Conservation (phyloP, 495 filamentous ascomycete genomes). For the Aspergillus taichungensis region DNA sequence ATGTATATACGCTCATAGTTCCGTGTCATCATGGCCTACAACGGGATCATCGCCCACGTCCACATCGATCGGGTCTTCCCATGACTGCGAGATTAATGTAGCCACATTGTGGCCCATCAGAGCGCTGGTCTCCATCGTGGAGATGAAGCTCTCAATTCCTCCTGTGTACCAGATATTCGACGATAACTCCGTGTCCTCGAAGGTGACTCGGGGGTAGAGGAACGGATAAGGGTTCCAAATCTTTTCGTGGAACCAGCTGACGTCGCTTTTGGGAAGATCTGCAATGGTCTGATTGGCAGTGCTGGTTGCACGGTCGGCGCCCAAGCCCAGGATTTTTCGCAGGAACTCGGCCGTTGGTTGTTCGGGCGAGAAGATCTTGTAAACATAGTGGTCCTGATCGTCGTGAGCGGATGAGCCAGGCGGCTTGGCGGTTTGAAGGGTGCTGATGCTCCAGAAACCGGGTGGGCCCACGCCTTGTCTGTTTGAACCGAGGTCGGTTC, state of each 20-base stretch:
- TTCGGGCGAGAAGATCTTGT: slow-evolving; percentile 90
- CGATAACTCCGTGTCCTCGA: slow-evolving; percentile 68
- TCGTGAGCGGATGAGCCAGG: slow-evolving; percentile 34
- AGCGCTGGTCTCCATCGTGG: slow-evolving; percentile 95
- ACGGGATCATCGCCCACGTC: slow-evolving; percentile 3
- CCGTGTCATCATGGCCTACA: slow-evolving; percentile 2
- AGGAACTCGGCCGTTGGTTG: slow-evolving; percentile 57
- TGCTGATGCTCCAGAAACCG: slow-evolving; percentile 83
- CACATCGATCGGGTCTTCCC: slow-evolving; percentile 21
- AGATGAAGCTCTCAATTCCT: slow-evolving; percentile 91
- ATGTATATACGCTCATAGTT: too few species aligned
- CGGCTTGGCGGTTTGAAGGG: slow-evolving; percentile 54
- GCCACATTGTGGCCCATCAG: slow-evolving; percentile 96
- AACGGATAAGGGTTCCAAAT: slow-evolving; percentile 81
- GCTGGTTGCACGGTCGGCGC: slow-evolving; percentile 8
- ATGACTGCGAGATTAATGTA: slow-evolving; percentile 60
- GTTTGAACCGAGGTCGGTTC: slow-evolving; percentile 38
- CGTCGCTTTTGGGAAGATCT: slow-evolving; percentile 36
- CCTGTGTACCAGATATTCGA: slow-evolving; percentile 75
- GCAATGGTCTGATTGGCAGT: slow-evolving; percentile 20
- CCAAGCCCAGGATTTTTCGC: slow-evolving; percentile 30
- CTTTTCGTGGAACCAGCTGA: slow-evolving; percentile 73
- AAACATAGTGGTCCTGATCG: slow-evolving; percentile 61
- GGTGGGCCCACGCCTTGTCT: slow-evolving; percentile 55
- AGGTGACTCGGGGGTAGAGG: slow-evolving; percentile 71